Base-by-base conservation (phyloP, 176 grass and related monocot genomes). In the Stipa capillata region DNA sequence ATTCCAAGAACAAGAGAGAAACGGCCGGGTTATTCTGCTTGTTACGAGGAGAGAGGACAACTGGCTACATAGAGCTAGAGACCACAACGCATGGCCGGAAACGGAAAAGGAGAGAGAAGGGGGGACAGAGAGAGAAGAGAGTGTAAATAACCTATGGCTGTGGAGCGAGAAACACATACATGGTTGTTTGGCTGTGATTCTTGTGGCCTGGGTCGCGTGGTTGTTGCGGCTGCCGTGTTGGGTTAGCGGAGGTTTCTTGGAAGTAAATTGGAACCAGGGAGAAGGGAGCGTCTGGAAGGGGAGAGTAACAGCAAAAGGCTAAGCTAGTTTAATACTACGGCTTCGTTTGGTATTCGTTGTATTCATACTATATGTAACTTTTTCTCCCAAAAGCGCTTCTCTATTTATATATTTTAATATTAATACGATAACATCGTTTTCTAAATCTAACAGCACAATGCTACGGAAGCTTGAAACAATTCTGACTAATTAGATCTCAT, bases 201-300 rank as follows among this genome's bases (percentile, higher is more conserved):
- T 76, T 76, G 60, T 27, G 78, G 77, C 21, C 39, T 68, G 23
- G 65, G 66, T 69, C 25, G 66, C 66, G 49, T 18, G 55, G 54
- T 49, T 61, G 72, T 40, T 82, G 72, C 20, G 27, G 66, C 48
- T 79, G 80, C 56, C 74, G 74, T 78, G 86, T 87, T 64, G 65
- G 78, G 35, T 79, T n/a, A 44, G 20, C 25, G 65, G 65, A 16
- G n/a, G 60, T 67, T 44, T 47, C 61, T 32, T 16, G 55, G 40
- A 39, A 31, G 45, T 34, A 14, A 33, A 31, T 33, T 16, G 14
- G 68, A 59, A 65, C 32, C 36, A 21, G 27, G 40, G 33, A 59
- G 73, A 67, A 51, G 32, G 69, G 60, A 69, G 76, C 67, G 81
- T 73, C 60, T 60, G 67, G 69, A 69, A 33, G 60, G 18, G 7